Evolutionary conservation across 1,284 basidiomycete genomes (phyloP), one percentile per base, ranked within the genome.

Genomic region (Mycena sp.): DNA sequence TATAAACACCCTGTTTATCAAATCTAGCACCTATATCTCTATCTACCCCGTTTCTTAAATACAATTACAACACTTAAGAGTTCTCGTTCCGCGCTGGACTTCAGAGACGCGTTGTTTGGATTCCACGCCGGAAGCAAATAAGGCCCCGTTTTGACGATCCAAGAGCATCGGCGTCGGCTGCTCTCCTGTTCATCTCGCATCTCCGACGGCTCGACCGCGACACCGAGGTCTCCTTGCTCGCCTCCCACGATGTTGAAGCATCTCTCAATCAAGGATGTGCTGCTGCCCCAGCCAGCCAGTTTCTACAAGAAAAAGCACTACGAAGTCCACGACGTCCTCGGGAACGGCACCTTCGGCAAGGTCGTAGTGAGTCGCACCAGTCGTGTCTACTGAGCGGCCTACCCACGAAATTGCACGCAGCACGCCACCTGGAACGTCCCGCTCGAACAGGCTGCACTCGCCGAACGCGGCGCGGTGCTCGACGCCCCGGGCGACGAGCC

Each of bases 231-330:
- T n/a, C n/a, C n/a, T n/a, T n/a, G n/a, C 56, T 74, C n/a, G 59
- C 57, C 55, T 7, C 32, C 32, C 32, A 41, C 40, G 45, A 66
- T 56, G 61, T 26, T 63, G 58, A 63, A 56, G 40, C 75, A 75
- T 44, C 71, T 81, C 32, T 77, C 76, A 6, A 73, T 83, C 35
- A 76, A 79, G 50, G 81, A 83, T 55, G 76, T 77, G 6, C 70
- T 96, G 45, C 83, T 95, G 11, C 86, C 90, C 0, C 94, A 96
- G 72, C 94, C 94, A 1, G 83, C 91, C 0, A 93, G 91, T 60
- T 95, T 93, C 73, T 78, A 78, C 71, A 95, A 95, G 84, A 96
- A 95, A 82, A 92, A 90, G 74, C 79, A 86, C 23, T 94, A 93
- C 71, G 87, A 90, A 65, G 80, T 92, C 1, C 88, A 91, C 58